phyloP scores from a whole-genome alignment of 2,329 filamentous ascomycete genomes.

The Phaeoacremonium minimum region DNA sequence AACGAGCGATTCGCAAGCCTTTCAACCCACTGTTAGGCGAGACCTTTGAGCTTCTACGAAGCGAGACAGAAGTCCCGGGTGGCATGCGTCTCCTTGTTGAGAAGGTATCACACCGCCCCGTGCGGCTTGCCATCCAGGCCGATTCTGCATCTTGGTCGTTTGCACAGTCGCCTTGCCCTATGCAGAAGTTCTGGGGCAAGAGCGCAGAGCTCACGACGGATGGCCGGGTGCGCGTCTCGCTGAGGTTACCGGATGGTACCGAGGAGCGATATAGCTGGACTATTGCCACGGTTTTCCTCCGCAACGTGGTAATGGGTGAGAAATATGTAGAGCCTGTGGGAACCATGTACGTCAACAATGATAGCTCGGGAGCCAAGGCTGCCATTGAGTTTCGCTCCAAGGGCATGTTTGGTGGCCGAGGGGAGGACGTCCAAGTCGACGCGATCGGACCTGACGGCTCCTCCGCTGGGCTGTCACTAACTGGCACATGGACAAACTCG shows the following conservation, averaged over 20 bases:
- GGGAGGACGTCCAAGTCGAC: conserved; percentile 82
- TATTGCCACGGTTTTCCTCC: conserved; percentile 81
- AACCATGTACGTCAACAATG: conserved; percentile 80
- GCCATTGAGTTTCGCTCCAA: conserved; percentile 89
- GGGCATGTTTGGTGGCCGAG: conserved; percentile 94
- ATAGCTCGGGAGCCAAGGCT: conserved; percentile 77
- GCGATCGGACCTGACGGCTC: conserved; percentile 63
- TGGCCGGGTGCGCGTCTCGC: conserved; percentile 72
- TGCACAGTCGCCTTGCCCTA: conserved; percentile 79
- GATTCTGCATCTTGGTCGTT: conserved; percentile 84
- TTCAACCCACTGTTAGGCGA: conserved; percentile 97
- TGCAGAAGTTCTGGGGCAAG: conserved; percentile 99
- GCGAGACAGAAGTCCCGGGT: conserved; percentile 65
- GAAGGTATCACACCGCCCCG: conserved; percentile 89
- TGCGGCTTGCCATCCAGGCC: conserved; percentile 89
- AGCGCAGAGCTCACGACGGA: conserved; percentile 92
- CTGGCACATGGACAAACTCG: conserved; percentile 79
- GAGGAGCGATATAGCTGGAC: conserved; percentile 88
- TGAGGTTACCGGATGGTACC: conserved; percentile 60
- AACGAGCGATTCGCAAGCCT: conserved; percentile 89
- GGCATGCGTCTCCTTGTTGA: conserved; percentile 92
- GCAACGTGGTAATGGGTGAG: conserved; percentile 96
- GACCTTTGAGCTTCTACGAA: conserved; percentile 87
- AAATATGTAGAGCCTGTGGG: conserved; percentile 97
- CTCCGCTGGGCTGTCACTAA: conserved; percentile 62